phyloP scores from a whole-genome alignment of 169 alveolate genomes.

The Cyclospora cayetanensis region DNA sequence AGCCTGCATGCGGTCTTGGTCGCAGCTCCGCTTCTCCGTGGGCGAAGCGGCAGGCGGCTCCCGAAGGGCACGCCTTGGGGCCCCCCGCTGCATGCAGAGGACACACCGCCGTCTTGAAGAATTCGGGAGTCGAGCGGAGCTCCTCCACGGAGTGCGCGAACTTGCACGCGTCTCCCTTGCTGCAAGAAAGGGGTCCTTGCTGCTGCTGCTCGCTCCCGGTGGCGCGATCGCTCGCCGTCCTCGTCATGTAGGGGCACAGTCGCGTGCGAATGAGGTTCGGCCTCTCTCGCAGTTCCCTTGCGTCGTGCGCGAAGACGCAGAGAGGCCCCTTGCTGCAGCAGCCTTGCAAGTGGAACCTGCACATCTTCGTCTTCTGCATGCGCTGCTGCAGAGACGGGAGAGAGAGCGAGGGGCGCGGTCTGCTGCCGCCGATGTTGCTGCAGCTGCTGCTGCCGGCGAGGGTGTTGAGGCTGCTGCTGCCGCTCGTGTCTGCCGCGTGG shows the following conservation, averaged over 20 bases:
- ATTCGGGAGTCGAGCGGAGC: background rate
- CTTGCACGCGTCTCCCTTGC: background rate
- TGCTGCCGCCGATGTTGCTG: slow-evolving; percentile 22
- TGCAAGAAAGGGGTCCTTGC: background rate
- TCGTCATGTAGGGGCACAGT: background rate
- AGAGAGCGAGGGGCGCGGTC: background rate
- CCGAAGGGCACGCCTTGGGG: background rate
- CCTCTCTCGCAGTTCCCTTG: background rate
- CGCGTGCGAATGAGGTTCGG: background rate
- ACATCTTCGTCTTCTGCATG: background rate
- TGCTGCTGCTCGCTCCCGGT: background rate
- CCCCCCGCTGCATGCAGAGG: background rate
- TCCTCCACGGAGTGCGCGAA: background rate
- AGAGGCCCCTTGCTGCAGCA: background rate
- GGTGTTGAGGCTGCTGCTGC: slow-evolving; percentile 5
- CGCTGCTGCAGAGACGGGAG: slow-evolving; percentile 18
- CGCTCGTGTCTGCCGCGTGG: background rate
- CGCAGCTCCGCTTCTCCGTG: slow-evolving; percentile 3
- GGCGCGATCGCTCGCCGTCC: background rate
- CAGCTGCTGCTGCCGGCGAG: slow-evolving; percentile 23
- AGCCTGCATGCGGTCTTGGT: background rate
- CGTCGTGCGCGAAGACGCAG: background rate
- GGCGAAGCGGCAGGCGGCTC: background rate
- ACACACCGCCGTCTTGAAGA: background rate
- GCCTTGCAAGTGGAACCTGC: background rate